These are phyloP conservation scores for Neolentinus lepideus DNA, from an alignment of 1,284 basidiomycete genomes.

Conservation along the genomic window DNA sequence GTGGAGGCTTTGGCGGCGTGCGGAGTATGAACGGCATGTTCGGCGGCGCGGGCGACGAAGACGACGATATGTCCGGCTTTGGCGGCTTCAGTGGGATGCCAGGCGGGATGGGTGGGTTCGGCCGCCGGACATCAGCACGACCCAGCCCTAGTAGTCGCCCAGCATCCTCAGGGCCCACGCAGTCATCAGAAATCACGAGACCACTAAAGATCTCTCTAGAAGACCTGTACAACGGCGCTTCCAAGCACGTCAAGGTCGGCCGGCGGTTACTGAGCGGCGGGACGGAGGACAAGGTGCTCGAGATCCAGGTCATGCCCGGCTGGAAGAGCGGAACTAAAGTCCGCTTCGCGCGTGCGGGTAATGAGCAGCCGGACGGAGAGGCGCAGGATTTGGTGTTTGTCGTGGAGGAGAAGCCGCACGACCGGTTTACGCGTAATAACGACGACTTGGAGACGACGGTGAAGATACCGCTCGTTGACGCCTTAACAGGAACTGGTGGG, in stretches of 20 bases:
- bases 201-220: conserved; percentile 85
- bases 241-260: conserved; percentile 87
- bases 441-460: conserved; percentile 70
- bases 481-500: conserved; percentile 52
- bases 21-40: conserved; percentile 35
- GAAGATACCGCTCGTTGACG: conserved; percentile 76
- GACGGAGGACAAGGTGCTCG: conserved; percentile 87
- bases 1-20: conserved; percentile 26
- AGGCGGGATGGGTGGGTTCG: conserved; percentile 50
- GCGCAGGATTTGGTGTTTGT: conserved; percentile 86
- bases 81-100: conserved; percentile 36
- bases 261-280: conserved; percentile 66
- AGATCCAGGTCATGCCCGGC: conserved; percentile 82
- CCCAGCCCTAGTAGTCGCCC: conserved; percentile 6
- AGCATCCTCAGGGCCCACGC: conserved; percentile 23
- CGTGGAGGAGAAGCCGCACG: conserved; percentile 86
- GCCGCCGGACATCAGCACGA: not conserved
- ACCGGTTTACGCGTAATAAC: conserved; percentile 68
- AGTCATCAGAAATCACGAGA: conserved; percentile 63
- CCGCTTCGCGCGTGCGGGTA: conserved; percentile 81
- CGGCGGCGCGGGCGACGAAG: conserved; percentile 30
- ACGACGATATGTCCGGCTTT: conserved; percentile 42
- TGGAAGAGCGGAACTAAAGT: conserved; percentile 91
- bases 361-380: conserved; percentile 72
- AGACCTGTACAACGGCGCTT: conserved; percentile 86